Evolutionary conservation across 805 yeast species (phyloP), one percentile per base, ranked within the genome.

Genomic region (Kazachstania martiniae): DNA sequence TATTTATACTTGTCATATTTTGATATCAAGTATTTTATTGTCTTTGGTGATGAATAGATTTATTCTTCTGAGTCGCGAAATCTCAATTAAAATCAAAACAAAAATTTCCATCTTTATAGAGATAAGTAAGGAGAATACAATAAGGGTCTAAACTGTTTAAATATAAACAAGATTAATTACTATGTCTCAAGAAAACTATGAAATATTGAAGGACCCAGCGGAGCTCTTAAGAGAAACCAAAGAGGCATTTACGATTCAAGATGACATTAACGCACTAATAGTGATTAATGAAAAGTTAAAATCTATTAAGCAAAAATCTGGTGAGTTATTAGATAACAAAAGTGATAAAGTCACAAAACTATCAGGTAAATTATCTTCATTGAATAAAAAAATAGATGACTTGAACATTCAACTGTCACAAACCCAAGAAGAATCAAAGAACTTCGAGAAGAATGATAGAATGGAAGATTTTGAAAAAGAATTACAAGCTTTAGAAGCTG

Each of bases 181-280:
- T 15, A 41, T 41, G 43, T 32, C 42, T 14, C 32, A 31, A 14
- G 40, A 42, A 7, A 42, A 33, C 10, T 14, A n/a, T 10, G 14
- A 22, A 15, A 22, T 19, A 16, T 8, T 47, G 16, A 46, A 46
- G 27, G 44, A 47, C 28, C 49, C 53, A 7, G 43, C 43, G 2
- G 49, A 36, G 4, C 36, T 50, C 8, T 29, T 52, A 18, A 36
- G 41, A 23, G 44, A 48, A 13, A 44, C 49, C 2, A 43, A 53
- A 14, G 44, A 44, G 21, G 46, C 42, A 25, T 50, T 52, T 32
- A 44, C 47, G 8, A 41, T 61, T 22, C 42, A 41, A 4, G 53
- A 44, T 8, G 49, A 58, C 27, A 42, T 44, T 14, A 32, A 32
- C 12, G 30, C 42, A 12, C 18, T 47, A 18, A 29, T 22, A 4